Conservation (phyloP, 495 filamentous ascomycete genomes). For the Pyrenula aspistea region DNA sequence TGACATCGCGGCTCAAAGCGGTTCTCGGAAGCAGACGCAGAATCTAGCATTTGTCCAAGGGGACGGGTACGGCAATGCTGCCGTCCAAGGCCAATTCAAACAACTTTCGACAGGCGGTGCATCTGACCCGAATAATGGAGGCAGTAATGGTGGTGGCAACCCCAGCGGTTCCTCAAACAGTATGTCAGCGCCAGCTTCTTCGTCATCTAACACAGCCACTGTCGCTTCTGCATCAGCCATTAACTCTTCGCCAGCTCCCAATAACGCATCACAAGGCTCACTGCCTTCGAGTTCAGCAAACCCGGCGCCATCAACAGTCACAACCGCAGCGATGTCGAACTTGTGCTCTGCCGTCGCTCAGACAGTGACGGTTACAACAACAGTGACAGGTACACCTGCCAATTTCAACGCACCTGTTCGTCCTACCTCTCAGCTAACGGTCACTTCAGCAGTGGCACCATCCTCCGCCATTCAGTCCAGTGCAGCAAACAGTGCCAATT, state of each 20-base stretch:
- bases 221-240: not conserved
- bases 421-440: not conserved
- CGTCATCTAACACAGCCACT: not conserved
- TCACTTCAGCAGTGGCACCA: not conserved
- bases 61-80: conserved; percentile 25
- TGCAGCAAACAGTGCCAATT: too few relatives aligned
- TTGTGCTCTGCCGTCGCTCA: not conserved
- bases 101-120: conserved; percentile 6
- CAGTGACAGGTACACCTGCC: not conserved
- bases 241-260: not conserved
- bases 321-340: not conserved
- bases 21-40: conserved; percentile 3
- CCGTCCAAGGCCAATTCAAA: conserved; percentile 25
- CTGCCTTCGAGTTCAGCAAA: not conserved
- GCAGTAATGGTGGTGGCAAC: not conserved
- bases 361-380: conserved; percentile 1
- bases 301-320: conserved; percentile 1
- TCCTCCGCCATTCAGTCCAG: too few relatives aligned
- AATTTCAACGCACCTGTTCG: not conserved
- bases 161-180: not conserved
- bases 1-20: conserved; percentile 32
- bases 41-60: conserved; percentile 14
- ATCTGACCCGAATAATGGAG: not conserved
- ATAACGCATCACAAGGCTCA: not conserved
- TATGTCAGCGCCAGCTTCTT: not conserved